A percentile compares a stretch with the other conserved stretches of the same genome.
Evolutionary conservation across 78 protist genomes (phyloP).

Genomic region (Protostelium mycophagum): DNA sequence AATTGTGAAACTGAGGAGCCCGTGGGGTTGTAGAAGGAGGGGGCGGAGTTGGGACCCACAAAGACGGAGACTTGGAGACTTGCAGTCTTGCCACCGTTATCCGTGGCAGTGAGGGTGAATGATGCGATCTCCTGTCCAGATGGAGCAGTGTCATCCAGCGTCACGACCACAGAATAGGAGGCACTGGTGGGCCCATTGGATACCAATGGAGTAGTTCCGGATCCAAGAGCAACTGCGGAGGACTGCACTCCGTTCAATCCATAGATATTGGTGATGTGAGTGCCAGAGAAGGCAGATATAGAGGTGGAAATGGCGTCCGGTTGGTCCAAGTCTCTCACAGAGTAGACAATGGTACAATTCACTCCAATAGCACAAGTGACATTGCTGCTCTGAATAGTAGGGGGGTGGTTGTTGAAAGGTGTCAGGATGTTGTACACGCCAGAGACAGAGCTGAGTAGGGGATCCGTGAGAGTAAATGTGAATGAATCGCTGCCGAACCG

Average conservation of each 20-base stretch:
- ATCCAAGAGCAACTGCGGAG: too few relatives aligned
- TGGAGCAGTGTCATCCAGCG: background rate
- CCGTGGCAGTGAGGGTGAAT: too few relatives aligned
- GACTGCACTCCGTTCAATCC: too few relatives aligned
- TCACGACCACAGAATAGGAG: background rate
- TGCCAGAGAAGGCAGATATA: background rate
- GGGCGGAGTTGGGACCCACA: too few relatives aligned
- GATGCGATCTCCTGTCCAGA: too few relatives aligned
- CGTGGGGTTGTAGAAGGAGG: too few relatives aligned
- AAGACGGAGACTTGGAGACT: too few relatives aligned
- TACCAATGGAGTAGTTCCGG: too few relatives aligned
- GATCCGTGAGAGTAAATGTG: background rate
- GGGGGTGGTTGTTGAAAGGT: background rate
- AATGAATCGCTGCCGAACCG: background rate
- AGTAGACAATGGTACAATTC: background rate
- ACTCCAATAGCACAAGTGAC: background rate
- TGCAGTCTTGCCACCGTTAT: too few relatives aligned
- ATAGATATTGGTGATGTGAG: background rate
- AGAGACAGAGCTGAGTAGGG: background rate
- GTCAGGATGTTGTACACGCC: background rate
- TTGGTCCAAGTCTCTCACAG: background rate
- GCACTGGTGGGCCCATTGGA: background rate
- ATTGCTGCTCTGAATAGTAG: background rate
- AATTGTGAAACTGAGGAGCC: too few relatives aligned
- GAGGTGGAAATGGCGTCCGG: background rate